Base-by-base conservation (phyloP, 1,284 basidiomycete genomes). In the Schizopora paradoxa region DNA sequence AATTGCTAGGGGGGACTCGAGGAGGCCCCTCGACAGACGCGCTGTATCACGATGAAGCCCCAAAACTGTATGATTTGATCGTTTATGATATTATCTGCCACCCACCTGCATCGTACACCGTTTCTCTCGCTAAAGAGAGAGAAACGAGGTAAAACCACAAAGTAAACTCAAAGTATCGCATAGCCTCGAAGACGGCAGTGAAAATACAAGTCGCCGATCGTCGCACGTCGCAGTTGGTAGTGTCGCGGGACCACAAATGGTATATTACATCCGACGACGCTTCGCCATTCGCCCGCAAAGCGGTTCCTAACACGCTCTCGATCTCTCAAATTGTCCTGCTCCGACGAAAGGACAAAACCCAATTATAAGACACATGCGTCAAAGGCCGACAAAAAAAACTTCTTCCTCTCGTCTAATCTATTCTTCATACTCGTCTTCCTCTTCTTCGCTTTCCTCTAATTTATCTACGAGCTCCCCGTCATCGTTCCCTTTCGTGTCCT, bases 401-500 rank as follows among this genome's bases (percentile, higher is more conserved):
- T 19, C 33, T 35, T 10, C 21, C 8, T n/a, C 21, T 21, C 16
- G 4, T 8, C 3, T 40, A 10, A 21, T 11, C 21, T 50, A 59
- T 28, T 62, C 61, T 19, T 60, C 64, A 11, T 66, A 64, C 14
- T 58, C 56, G 23, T 57, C 59, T 41, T 51, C 59, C 27, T 66
- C 67, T 28, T 51, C 62, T 46, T 63, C 64, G 42, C 60, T 48
- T 16, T 52, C 53, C 31, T 51, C 51, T 8, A 55, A 56, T 31
- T 69, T 59, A 58, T 86, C 82, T 18, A 85, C 51, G 7, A 84
- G 61, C 23, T 82, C 77, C 13, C 74, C 73, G 41, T 77, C 79
- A 54, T 79, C 77, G 10, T 62, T 63, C 16, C 66, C 66, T 41
- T 58, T 63, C 39, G 55, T 54, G 23, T 57, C 60, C 36, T 61